Conservation (phyloP, 108 stramenopile species). For the Chaetoceros muelleri region DNA sequence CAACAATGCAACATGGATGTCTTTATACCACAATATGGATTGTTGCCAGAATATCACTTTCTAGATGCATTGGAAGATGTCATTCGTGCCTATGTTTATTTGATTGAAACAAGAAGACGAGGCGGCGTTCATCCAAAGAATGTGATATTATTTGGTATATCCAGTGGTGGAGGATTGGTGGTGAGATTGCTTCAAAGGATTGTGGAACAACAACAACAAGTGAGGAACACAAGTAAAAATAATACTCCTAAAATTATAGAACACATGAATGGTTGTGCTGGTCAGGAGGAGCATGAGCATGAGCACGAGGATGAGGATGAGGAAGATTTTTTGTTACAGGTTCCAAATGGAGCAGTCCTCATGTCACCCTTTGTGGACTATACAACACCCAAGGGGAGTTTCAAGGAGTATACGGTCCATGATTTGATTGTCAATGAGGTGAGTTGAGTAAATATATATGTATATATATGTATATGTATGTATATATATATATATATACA, state of each 20-base stretch:
- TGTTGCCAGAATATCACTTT: constrained; percentile 50
- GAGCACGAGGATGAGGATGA: background rate
- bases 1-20: constrained; percentile 40
- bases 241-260: constrained; percentile 5
- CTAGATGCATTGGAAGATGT: constrained; percentile 66
- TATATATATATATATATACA: too few relatives aligned
- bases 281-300: background rate
- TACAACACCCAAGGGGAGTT: constrained; percentile 44
- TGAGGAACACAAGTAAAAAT: constrained; percentile 11
- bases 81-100: constrained; percentile 39
- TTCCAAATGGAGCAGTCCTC: constrained; percentile 47
- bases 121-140: constrained; percentile 36
- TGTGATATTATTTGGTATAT: constrained; percentile 52
- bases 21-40: constrained; percentile 49
- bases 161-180: constrained; percentile 54
- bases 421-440: constrained; percentile 71
- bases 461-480: too few relatives aligned
- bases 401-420: constrained; percentile 46
- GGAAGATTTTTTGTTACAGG: constrained; percentile 3
- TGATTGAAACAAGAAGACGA: constrained; percentile 25
- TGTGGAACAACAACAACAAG: constrained; percentile 20
- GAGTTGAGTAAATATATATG: too few relatives aligned
- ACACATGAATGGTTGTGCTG: constrained; percentile 1
- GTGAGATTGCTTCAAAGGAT: constrained; percentile 53
- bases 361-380: constrained; percentile 77